Conservation (phyloP, 257 asterid species). For the Solanum phureja region DNA sequence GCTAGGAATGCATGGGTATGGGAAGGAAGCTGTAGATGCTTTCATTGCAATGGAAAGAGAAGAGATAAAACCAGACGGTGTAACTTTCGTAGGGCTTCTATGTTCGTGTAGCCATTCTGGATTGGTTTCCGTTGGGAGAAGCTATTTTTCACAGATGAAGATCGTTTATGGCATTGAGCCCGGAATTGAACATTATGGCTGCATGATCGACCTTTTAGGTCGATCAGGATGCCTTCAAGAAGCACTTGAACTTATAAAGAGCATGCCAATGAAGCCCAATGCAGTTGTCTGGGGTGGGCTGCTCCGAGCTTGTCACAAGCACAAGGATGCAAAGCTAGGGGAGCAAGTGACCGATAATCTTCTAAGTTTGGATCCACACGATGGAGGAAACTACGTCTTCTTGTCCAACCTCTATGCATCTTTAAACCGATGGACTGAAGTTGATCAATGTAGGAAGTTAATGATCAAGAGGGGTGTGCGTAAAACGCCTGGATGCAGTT, state of each 20-base stretch:
- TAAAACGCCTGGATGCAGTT: conserved; percentile 22
- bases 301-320: conserved; percentile 7
- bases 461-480: conserved; percentile 19
- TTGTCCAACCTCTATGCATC: conserved; percentile 22
- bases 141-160: conserved; percentile 14
- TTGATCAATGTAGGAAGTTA: conserved; percentile 13
- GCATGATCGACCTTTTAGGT: conserved; percentile 28
- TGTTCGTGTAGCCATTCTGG: conserved; percentile 24
- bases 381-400: conserved; percentile 25
- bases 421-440: conserved; percentile 14
- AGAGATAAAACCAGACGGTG: conserved; percentile 19
- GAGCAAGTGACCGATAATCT: conserved; percentile 20
- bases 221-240: conserved; percentile 22
- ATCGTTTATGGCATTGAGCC: conserved; percentile 15
- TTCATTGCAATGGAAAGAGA: conserved; percentile 17
- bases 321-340: conserved; percentile 9
- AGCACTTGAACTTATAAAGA: conserved; percentile 17
- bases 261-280: conserved; percentile 23
- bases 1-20: conserved; percentile 20
- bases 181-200: conserved; percentile 29
- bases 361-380: conserved; percentile 15
- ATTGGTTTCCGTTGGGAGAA: conserved; percentile 17
- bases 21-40: conserved; percentile 16
- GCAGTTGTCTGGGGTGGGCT: conserved; percentile 27
- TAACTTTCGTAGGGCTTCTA: conserved; percentile 21